Base-by-base conservation (phyloP, 2,329 filamentous ascomycete species). In the Colletotrichum phormii region DNA sequence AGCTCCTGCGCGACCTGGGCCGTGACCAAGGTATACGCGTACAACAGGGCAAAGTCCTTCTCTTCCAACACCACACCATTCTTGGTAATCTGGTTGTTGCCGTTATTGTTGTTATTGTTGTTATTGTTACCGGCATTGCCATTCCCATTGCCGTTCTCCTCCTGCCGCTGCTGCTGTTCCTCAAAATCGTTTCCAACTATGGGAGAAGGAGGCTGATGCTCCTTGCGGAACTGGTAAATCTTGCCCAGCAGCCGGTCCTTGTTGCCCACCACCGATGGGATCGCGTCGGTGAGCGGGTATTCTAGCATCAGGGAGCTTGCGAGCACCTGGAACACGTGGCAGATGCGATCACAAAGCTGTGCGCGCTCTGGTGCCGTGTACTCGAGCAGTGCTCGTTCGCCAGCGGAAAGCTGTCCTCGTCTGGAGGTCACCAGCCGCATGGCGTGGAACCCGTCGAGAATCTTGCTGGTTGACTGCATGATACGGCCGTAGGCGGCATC, bases 361-460 rank as follows among this genome's bases (percentile, higher is more conserved):
- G 89, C 90, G 65, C 97, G 90, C 82, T 99, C 96, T 9, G 90
- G 86, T 5, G 90, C 88, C 1, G 97, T 98, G 80, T 94, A 95
- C 74, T 90, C 88, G 49, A 99, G 85, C 49, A 98, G 88, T 9
- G 93, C 92, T 68, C 92, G 91, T 83, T 98, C 96, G 4, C 96
- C 95, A 31, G 92, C 89, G 3, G 92, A 95, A 1, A 94, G 89
- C 49, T 89, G 89, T 12, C 92, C 86, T 72, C 96, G 94, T 78
- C 95, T 96, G 79, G 93, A 89, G 49, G 97, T 95, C 74, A 98
- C 92, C 12, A 98, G 90, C 75, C 96, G 97, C 94, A 99, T 98
- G 64, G 95, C 95, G 79, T 98, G 95, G 81, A 99, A 98, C 49
- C 94, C 93, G 82, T 98, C 95, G 5, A 98, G 90, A 83, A 98